A percentile compares a stretch with the other conserved stretches of the same genome.
Evolutionary conservation across 352 stramenopile genomes (phyloP).

Genomic region (Pythium dissotocum): DNA sequence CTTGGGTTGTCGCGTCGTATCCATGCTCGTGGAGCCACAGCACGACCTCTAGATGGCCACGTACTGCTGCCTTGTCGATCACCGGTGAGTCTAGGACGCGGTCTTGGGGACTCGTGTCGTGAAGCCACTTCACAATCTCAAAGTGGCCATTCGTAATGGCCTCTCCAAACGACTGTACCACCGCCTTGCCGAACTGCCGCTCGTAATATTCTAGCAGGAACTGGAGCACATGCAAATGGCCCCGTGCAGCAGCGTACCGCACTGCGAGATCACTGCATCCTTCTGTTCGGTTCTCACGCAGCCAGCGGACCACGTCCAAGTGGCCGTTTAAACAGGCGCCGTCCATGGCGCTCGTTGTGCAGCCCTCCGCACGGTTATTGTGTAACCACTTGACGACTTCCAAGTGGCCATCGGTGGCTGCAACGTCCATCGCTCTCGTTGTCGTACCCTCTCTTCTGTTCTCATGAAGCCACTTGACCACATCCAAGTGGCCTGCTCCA

Average conservation of each 20-base stretch:
- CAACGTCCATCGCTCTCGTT: not conserved
- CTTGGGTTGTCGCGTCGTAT: conserved; percentile 3
- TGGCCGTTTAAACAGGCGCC: conserved; percentile 10
- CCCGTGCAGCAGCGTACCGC: not conserved
- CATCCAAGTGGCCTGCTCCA: conserved; percentile 40
- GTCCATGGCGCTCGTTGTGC: conserved; percentile 12
- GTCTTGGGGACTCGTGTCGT: conserved; percentile 7
- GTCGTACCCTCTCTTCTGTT: not conserved
- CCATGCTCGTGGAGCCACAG: conserved; percentile 28
- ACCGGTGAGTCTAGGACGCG: conserved; percentile 7
- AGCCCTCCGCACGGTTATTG: not conserved
- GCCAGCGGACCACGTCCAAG: conserved; percentile 15
- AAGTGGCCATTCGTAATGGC: conserved; percentile 46
- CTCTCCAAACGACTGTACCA: conserved; percentile 52
- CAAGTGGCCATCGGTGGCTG: not conserved
- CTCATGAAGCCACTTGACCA: conserved; percentile 33
- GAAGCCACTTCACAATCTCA: conserved; percentile 38
- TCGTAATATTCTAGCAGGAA: no score
- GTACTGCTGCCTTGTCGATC: conserved; percentile 28
- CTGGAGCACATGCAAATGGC: no score
- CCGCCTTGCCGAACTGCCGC: conserved; percentile 40
- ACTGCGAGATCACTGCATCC: conserved; percentile 10
- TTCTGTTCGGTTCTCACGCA: conserved; percentile 21
- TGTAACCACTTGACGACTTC: conserved; percentile 6
- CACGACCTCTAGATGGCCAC: conserved; percentile 32